These are phyloP conservation scores for Bryum argenteum DNA, from an alignment of 225 moss, liverwort and hornwort genomes.

Conservation along the genomic window DNA sequence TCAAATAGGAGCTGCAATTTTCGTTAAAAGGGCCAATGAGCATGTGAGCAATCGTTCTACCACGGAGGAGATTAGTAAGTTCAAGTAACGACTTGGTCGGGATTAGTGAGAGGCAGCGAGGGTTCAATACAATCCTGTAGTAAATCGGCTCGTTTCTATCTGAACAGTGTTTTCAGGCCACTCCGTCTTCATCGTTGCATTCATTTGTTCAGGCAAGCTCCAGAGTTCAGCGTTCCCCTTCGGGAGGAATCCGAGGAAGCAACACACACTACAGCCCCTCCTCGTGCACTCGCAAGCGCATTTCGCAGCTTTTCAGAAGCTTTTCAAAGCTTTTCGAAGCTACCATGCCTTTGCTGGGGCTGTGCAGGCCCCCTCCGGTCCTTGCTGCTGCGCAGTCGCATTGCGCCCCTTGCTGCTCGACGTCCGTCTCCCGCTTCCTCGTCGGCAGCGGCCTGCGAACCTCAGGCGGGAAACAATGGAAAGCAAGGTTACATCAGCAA, in stretches of 20 bases:
- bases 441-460: slow-evolving; percentile 18
- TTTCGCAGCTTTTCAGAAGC: background rate
- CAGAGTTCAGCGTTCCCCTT: background rate
- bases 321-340: slow-evolving; percentile 24
- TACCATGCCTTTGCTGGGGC: slow-evolving; percentile 67
- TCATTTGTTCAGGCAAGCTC: background rate
- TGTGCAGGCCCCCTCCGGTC: slow-evolving; percentile 48
- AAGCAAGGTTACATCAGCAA: slow-evolving; percentile 16
- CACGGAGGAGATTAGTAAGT: background rate
- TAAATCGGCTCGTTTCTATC: slow-evolving; percentile 34
- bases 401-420: slow-evolving; percentile 42
- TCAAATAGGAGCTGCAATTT: too few species aligned
- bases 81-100: background rate
- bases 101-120: background rate
- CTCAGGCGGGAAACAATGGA: slow-evolving; percentile 13
- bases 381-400: slow-evolving; percentile 41
- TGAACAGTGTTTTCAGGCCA: slow-evolving; percentile 33
- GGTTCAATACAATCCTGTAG: background rate
- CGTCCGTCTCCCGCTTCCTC: slow-evolving; percentile 45
- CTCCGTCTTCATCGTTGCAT: slow-evolving; percentile 18
- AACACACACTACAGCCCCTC: background rate
- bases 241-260: slow-evolving; percentile 18
- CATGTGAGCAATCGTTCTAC: too few species aligned
- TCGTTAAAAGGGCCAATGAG: too few species aligned
- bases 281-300: background rate